Evolutionary conservation across 805 yeast genomes (phyloP).

Genomic region (Ogataea ramenticola): DNA sequence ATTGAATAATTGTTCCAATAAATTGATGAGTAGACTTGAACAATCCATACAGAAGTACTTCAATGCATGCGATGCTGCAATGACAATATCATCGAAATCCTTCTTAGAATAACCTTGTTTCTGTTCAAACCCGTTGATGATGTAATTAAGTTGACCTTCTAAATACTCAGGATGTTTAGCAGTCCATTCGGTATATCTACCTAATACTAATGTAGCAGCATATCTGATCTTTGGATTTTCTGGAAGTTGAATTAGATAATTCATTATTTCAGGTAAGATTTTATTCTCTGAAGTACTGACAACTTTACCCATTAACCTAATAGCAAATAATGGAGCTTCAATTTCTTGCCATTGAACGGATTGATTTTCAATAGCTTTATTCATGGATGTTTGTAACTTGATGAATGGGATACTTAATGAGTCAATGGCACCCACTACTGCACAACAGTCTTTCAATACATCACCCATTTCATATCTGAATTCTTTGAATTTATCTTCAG

Average conservation of each 20-base stretch:
- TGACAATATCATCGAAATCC: conserved; percentile 43
- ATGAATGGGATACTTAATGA: conserved; percentile 68
- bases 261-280: conserved; percentile 73
- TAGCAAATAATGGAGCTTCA: conserved; percentile 84
- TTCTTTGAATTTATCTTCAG: conserved; percentile 87
- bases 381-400: conserved; percentile 38
- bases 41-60: conserved; percentile 96
- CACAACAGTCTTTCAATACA: conserved; percentile 92
- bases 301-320: conserved; percentile 93
- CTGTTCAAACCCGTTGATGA: conserved; percentile 59
- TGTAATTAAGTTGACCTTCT: conserved; percentile 77
- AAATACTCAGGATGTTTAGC: conserved; percentile 74
- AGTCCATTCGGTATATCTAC: conserved; percentile 97
- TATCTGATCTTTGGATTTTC: conserved; percentile 83
- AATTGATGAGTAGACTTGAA: conserved; percentile 52
- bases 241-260: conserved; percentile 59
- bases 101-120: conserved; percentile 12
- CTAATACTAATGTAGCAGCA: conserved; percentile 87
- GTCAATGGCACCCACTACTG: conserved; percentile 69
- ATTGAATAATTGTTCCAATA: conserved; percentile 65
- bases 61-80: conserved; percentile 89
- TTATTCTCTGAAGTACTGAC: conserved; percentile 58
- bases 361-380: conserved; percentile 27
- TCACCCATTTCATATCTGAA: conserved; percentile 97
- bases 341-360: conserved; percentile 64